These are phyloP conservation scores for Sugiyamaella chiloensis DNA, from an alignment of 805 yeast genomes.

Conservation along the genomic window DNA sequence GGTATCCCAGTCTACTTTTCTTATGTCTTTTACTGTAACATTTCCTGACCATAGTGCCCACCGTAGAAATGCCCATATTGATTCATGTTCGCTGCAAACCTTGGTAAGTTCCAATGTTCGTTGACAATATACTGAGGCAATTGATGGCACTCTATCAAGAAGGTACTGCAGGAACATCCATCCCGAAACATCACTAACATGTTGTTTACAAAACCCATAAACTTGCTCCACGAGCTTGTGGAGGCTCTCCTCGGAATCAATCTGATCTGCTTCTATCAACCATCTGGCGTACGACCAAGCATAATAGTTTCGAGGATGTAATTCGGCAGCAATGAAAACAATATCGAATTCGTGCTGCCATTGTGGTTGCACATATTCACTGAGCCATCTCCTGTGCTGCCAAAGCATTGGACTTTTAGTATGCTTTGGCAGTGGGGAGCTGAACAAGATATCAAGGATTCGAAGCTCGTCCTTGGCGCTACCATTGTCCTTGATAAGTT, in stretches of 20 bases:
- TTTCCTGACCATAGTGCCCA: not conserved
- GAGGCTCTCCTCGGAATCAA: slow-evolving; percentile 16
- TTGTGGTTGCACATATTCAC: slow-evolving; percentile 5
- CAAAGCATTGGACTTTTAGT: slow-evolving; percentile 40
- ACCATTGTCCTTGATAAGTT: slow-evolving; percentile 13
- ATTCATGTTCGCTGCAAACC: slow-evolving; percentile 23
- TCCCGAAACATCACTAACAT: slow-evolving; percentile 33
- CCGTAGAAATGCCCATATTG: slow-evolving; percentile 23
- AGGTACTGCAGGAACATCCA: slow-evolving; percentile 31
- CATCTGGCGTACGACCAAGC: slow-evolving; percentile 44
- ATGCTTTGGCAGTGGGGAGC: slow-evolving; percentile 36
- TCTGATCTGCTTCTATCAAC: slow-evolving; percentile 19
- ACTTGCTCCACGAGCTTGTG: slow-evolving; percentile 12
- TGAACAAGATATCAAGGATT: slow-evolving; percentile 27
- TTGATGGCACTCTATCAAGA: slow-evolving; percentile 1
- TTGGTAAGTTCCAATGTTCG: slow-evolving; percentile 3
- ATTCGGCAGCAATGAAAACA: slow-evolving; percentile 36
- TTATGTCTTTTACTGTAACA: not conserved
- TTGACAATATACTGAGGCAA: not conserved
- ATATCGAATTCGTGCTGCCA: slow-evolving; percentile 26
- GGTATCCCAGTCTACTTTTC: not conserved
- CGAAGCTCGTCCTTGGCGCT: slow-evolving; percentile 24
- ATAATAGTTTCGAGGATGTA: slow-evolving; percentile 49
- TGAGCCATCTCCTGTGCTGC: slow-evolving; percentile 36
- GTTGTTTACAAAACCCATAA: slow-evolving; percentile 18